Conservation (phyloP, 2,329 filamentous ascomycete species). For the Blastomyces gilchristii region DNA sequence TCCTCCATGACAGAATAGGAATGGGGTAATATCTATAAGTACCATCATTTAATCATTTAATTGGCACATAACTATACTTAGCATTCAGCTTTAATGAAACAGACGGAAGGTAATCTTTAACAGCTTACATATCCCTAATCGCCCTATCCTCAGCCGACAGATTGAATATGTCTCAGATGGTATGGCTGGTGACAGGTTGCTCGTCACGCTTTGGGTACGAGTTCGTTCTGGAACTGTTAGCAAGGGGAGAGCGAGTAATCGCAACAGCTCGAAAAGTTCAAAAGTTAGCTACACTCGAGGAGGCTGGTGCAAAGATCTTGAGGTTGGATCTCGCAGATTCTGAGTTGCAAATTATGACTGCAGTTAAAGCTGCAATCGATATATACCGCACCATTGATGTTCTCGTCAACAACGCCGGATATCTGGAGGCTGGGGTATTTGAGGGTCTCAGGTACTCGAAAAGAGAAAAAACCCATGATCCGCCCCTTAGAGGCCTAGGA, state of each 20-base stretch:
- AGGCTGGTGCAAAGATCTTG: neutral
- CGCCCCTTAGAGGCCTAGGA: neutral
- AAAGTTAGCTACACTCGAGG: neutral
- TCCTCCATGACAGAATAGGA: neutral
- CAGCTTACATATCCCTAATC: neutral
- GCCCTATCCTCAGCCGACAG: neutral
- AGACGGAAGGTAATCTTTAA: neutral
- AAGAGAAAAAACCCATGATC: neutral
- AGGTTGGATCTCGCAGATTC: neutral
- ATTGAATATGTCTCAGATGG: neutral
- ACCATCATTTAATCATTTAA: neutral
- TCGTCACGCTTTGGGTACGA: neutral
- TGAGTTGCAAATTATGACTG: neutral
- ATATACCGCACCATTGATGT: neutral
- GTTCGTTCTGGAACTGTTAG: neutral
- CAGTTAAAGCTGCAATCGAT: neutral
- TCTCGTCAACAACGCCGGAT: neutral
- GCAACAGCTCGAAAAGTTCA: neutral
- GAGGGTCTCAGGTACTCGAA: neutral
- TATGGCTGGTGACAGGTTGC: neutral
- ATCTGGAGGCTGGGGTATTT: neutral
- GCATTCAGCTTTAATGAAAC: neutral
- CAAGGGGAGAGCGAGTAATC: neutral
- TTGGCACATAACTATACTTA: neutral
- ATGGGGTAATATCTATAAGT: neutral